Evolutionary conservation across 257 asterid genomes (phyloP).

Genomic region (Solanum acaule): DNA sequence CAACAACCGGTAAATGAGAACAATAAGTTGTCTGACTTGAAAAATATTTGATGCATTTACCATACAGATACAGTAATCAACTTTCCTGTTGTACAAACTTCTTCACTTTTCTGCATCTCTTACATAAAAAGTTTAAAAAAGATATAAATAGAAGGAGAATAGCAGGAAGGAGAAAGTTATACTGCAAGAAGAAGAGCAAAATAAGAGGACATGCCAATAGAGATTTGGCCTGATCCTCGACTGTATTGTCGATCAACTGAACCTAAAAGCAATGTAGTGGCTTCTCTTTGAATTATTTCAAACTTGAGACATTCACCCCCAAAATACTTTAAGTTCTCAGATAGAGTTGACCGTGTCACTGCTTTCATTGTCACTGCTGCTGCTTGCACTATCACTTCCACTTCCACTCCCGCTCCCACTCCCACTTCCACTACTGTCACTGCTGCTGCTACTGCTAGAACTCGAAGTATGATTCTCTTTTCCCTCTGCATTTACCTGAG

Average conservation of each 20-base stretch:
- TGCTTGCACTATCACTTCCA: conserved; percentile 43
- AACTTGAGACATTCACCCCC: not conserved
- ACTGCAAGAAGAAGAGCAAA: not conserved
- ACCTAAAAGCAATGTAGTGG: not conserved
- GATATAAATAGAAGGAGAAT: not conserved
- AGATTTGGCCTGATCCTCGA: not conserved
- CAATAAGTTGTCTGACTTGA: not conserved
- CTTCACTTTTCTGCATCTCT: not conserved
- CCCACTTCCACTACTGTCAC: conserved; percentile 60
- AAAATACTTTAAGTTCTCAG: conserved; percentile 12
- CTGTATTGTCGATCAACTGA: not conserved
- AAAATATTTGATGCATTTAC: not conserved
- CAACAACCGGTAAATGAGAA: not conserved
- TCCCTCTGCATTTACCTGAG: conserved; percentile 51
- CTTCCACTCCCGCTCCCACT: conserved; percentile 48
- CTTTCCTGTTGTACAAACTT: not conserved
- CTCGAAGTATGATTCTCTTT: conserved; percentile 47
- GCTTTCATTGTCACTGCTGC: conserved; percentile 72
- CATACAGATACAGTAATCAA: not conserved
- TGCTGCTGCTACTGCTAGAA: conserved; percentile 63
- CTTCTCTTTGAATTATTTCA: not conserved
- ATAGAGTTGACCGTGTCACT: conserved; percentile 56
- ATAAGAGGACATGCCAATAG: not conserved
- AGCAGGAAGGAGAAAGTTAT: not conserved
- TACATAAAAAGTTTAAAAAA: not conserved